Evolutionary conservation across 495 filamentous ascomycete genomes (phyloP).

Genomic region (Acidomyces sp.): DNA sequence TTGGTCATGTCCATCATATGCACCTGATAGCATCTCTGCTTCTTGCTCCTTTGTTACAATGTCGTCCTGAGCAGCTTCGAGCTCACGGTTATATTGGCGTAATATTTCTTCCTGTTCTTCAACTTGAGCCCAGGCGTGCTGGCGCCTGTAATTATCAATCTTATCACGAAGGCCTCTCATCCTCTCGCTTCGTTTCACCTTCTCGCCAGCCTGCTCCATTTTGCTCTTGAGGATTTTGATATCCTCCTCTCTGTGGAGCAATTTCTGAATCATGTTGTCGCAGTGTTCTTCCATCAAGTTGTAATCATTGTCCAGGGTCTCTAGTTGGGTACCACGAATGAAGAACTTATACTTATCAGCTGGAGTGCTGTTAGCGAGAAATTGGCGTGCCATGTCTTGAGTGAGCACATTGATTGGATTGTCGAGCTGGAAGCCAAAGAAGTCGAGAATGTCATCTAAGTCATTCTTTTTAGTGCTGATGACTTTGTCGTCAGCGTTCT

Average conservation of each 20-base stretch:
- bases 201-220: constrained; percentile 29
- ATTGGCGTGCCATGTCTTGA: constrained; percentile 88
- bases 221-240: constrained; percentile 35
- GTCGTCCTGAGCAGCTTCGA: constrained; percentile 29
- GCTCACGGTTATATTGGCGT: constrained; percentile 31
- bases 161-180: constrained; percentile 22
- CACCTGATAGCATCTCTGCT: constrained; percentile 29
- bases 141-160: constrained; percentile 10
- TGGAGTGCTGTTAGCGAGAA: constrained; percentile 71
- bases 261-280: constrained; percentile 53
- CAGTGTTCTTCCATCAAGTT: constrained; percentile 55
- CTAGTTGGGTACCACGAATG: constrained; percentile 84
- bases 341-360: constrained; percentile 93
- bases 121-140: constrained; percentile 31
- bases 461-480: constrained; percentile 75
- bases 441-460: constrained; percentile 87
- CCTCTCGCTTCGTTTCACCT: constrained; percentile 36
- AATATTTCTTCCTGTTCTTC: constrained; percentile 33
- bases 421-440: constrained; percentile 84
- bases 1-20: constrained; percentile 34
- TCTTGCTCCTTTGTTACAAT: constrained; percentile 34
- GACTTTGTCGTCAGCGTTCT: constrained; percentile 52
- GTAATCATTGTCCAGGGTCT: constrained; percentile 87
- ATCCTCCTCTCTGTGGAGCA: constrained; percentile 37
- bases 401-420: constrained; percentile 97